Evolutionary conservation across 768 basidiomycete species (phyloP).

Genomic region (Suillus lakei): DNA sequence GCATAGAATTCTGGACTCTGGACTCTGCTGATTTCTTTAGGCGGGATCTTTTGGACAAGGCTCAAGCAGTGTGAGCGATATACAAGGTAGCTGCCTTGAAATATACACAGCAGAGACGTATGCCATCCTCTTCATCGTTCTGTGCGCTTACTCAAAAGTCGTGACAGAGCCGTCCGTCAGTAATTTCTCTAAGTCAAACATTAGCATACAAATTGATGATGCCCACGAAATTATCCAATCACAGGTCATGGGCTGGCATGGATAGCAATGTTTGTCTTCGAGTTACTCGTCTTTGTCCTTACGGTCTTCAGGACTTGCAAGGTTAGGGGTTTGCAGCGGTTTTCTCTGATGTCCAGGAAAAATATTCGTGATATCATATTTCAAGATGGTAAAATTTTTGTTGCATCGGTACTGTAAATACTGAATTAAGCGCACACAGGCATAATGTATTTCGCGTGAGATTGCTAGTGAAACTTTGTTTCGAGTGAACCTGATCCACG

Average conservation of each 20-base stretch:
- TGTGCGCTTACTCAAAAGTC: not conserved
- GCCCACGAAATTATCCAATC: not conserved
- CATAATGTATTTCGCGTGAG: constrained; percentile 61
- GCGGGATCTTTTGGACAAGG: constrained; percentile 50
- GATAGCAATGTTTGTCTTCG: constrained; percentile 58
- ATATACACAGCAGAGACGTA: constrained; percentile 10
- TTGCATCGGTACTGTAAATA: not conserved
- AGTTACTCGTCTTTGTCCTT: constrained; percentile 49
- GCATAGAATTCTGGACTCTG: constrained; percentile 1
- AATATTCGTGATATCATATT: constrained; percentile 48
- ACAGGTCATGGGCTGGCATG: constrained; percentile 45
- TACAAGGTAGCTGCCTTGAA: constrained; percentile 34
- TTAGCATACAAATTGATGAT: not conserved
- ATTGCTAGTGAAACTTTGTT: constrained; percentile 18
- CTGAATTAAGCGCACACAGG: constrained; percentile 35
- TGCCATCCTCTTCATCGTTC: not conserved
- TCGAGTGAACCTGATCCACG: not conserved
- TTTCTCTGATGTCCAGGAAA: constrained; percentile 25
- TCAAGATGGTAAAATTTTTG: constrained; percentile 51
- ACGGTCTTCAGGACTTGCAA: constrained; percentile 51
- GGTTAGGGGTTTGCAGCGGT: constrained; percentile 30
- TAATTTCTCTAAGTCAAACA: not conserved
- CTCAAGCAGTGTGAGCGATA: constrained; percentile 23
- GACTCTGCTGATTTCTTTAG: constrained; percentile 28
- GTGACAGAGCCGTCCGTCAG: not conserved